Evolutionary conservation across 2,329 filamentous ascomycete species (phyloP), one percentile per base, ranked within the genome.

Genomic region (Geosmithia putterillii): DNA sequence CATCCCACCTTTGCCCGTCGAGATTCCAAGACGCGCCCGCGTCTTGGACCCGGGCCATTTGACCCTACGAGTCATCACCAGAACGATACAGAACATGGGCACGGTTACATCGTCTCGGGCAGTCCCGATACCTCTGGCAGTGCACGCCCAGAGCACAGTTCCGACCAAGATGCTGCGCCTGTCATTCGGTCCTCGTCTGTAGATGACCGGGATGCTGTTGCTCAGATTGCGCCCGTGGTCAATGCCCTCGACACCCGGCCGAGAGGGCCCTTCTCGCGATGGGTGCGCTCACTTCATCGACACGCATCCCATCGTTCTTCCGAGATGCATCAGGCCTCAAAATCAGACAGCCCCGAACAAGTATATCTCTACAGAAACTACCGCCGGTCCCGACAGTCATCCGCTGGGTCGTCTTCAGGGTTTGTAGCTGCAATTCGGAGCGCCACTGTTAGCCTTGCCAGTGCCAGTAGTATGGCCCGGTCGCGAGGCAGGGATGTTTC

Each of bases 341-440:
- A n/a, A n/a, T n/a, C n/a, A n/a, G n/a, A n/a, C n/a, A n/a, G n/a
- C n/a, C n/a, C n/a, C n/a, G n/a, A n/a, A n/a, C n/a, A n/a, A n/a
- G n/a, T n/a, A n/a, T n/a, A n/a, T n/a, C 19, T 21, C 20, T 39
- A 10, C 7, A 14, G 19, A 9, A 19, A 39, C 17, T 8, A 9
- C 44, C 21, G 17, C 34, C 38, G 28, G 15, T 7, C 28, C 9
- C 25, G 17, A 21, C 12, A 38, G 10, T 78, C 76, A 7, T 83
- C 82, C 2, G 85, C 85, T 12, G 73, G 74, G 1, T 86, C 84
- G 7, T 94, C 88, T 0, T 79, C 86, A 46, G 83, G 76, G 2
- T 88, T 89, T 54, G 77, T 95, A 35, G 78, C 81, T n/a, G 82
- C 78, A 15, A 74, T 94, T 51, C 87, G 83, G 57, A 92, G 86